Percentiles rank a stretch among this genome's conserved stretches.
Evolutionary conservation across 306 rosid genomes (phyloP).

Genomic region (Vigna radiata): DNA sequence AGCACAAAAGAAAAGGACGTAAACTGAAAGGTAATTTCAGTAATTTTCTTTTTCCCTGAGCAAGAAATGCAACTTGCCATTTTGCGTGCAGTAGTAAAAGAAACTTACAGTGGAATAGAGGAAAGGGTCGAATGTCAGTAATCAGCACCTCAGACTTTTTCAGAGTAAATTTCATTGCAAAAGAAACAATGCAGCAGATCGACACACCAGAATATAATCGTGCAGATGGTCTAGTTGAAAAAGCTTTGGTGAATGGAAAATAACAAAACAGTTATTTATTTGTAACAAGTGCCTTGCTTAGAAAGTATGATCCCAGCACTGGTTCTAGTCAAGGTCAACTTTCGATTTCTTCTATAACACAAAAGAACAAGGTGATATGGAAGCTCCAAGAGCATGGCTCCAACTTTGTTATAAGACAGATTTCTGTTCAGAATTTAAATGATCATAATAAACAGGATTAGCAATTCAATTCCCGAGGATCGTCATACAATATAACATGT

Average conservation of each 20-base stretch:
- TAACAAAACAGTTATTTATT: no score
- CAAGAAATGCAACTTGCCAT: slow-evolving; percentile 14
- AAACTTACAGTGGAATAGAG: not conserved
- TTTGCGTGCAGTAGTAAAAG: not conserved
- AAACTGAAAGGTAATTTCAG: not conserved
- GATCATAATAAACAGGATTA: slow-evolving; percentile 1
- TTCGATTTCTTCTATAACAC: not conserved
- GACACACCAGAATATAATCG: not conserved
- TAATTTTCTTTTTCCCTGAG: not conserved
- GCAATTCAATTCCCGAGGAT: not conserved
- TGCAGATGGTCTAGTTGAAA: not conserved
- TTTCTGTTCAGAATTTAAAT: no score
- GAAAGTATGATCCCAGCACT: not conserved
- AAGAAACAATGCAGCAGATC: not conserved
- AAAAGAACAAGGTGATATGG: not conserved
- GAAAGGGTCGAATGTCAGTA: not conserved
- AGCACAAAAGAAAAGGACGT: not conserved
- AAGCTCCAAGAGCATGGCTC: not conserved
- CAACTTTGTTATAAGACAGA: no score
- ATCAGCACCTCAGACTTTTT: not conserved
- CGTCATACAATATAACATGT: not conserved
- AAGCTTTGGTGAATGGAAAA: no score
- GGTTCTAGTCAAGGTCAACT: slow-evolving; percentile 2
- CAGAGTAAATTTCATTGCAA: not conserved
- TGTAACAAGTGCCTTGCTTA: not conserved